Evolutionary conservation across 441 rosid genomes (phyloP).

Genomic region (Mallotus repandus): DNA sequence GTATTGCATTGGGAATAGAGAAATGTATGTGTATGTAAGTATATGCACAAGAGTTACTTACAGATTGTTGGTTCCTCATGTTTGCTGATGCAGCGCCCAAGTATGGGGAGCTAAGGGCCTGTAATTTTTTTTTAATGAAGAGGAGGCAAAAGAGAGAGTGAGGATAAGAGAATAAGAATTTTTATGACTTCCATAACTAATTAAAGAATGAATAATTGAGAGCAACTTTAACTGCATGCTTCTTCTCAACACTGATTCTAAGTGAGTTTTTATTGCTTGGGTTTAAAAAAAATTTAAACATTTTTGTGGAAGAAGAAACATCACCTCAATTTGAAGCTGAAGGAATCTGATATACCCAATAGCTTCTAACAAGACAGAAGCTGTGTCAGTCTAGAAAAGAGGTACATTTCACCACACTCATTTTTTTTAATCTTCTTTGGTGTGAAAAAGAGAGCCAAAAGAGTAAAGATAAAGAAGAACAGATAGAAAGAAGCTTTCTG

Average conservation of each 20-base stretch:
- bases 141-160: constrained; percentile 3
- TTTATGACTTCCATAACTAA: constrained; percentile 23
- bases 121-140: constrained; percentile 18
- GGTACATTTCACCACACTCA: constrained; percentile 30
- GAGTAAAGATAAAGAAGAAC: constrained; percentile 20
- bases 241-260: constrained; percentile 31
- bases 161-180: neutral
- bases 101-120: constrained; percentile 96
- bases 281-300: neutral
- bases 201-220: constrained; percentile 24
- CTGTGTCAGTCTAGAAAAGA: constrained; percentile 97
- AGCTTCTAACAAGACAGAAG: constrained; percentile 93
- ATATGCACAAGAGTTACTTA: constrained; percentile 30
- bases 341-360: constrained; percentile 99
- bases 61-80: constrained; percentile 57
- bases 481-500: neutral
- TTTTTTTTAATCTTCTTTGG: constrained; percentile 32
- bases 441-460: constrained; percentile 33
- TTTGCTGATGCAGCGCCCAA: constrained; percentile 62
- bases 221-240: constrained; percentile 32
- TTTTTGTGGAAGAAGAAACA: constrained; percentile 33
- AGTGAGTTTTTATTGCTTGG: constrained; percentile 13
- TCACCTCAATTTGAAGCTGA: constrained; percentile 93
- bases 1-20: constrained; percentile 22
- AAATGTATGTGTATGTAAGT: neutral